phyloP scores from a whole-genome alignment of 352 stramenopile genomes.

The Bremia lactucae region DNA sequence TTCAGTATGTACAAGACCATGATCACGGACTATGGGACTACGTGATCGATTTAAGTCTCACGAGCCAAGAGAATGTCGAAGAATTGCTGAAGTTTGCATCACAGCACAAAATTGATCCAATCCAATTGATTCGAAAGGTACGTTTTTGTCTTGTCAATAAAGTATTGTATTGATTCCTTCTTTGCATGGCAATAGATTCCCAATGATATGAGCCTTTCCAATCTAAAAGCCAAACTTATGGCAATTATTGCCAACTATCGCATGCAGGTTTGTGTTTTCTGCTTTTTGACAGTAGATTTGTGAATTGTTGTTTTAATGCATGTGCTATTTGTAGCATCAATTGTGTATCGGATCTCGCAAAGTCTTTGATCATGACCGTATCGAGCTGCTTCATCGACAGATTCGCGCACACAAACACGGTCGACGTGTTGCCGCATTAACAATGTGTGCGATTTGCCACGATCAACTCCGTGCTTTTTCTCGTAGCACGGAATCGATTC shows the following conservation, averaged over 20 bases:
- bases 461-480: slow-evolving; percentile 41
- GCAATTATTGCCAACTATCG: slow-evolving; percentile 76
- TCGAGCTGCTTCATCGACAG: slow-evolving; percentile 57
- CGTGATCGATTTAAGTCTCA: slow-evolving; percentile 69
- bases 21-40: slow-evolving; percentile 76
- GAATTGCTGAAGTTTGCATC: slow-evolving; percentile 58
- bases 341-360: slow-evolving; percentile 65
- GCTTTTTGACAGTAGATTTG: background rate
- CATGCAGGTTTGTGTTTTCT: slow-evolving; percentile 63
- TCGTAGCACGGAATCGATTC: slow-evolving; percentile 35
- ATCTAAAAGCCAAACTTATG: slow-evolving; percentile 72
- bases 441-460: slow-evolving; percentile 53
- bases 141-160: too few species aligned
- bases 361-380: slow-evolving; percentile 67
- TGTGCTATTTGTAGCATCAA: slow-evolving; percentile 37
- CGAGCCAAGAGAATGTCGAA: slow-evolving; percentile 65
- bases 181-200: too few species aligned
- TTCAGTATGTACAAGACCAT: slow-evolving; percentile 75
- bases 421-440: slow-evolving; percentile 45
- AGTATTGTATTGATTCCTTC: too few species aligned
- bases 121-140: slow-evolving; percentile 79
- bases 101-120: slow-evolving; percentile 78
- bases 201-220: slow-evolving; percentile 70
- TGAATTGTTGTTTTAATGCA: background rate
- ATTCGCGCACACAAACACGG: slow-evolving; percentile 51